Conservation (phyloP, 345 rosid genomes). For the thale cress (Arabidopsis thaliana) region TAIR10.1 NC_003076.8:7696001-7696500, state of each 20-base stretch:
- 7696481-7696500: slow-evolving; percentile 97
- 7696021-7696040: slow-evolving; percentile 31
- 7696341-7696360: slow-evolving; percentile 94
- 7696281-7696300: slow-evolving; percentile 97
- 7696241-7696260: slow-evolving; percentile 98
- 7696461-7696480: slow-evolving; percentile 96
- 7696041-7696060: slow-evolving; percentile 10
- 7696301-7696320: slow-evolving; percentile 81
- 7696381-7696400: not conserved
- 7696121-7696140: slow-evolving; percentile 43
- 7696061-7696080: slow-evolving; percentile 34
- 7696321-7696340: slow-evolving; percentile 89
- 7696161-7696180: slow-evolving; percentile 32
- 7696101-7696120: slow-evolving; percentile 44
- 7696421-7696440: slow-evolving; percentile 4
- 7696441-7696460: slow-evolving; percentile 34
- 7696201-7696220: slow-evolving; percentile 35
- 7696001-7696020: slow-evolving; percentile 37
- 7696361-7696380: slow-evolving; percentile 73
- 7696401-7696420: not conserved
- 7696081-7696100: slow-evolving; percentile 42
- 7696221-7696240: slow-evolving; percentile 62
- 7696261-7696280: slow-evolving; percentile 97
- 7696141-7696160: slow-evolving; percentile 33
- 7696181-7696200: slow-evolving; percentile 22